phyloP scores from a whole-genome alignment of 805 yeast species.

The Schwanniomyces vanrijiae region DNA sequence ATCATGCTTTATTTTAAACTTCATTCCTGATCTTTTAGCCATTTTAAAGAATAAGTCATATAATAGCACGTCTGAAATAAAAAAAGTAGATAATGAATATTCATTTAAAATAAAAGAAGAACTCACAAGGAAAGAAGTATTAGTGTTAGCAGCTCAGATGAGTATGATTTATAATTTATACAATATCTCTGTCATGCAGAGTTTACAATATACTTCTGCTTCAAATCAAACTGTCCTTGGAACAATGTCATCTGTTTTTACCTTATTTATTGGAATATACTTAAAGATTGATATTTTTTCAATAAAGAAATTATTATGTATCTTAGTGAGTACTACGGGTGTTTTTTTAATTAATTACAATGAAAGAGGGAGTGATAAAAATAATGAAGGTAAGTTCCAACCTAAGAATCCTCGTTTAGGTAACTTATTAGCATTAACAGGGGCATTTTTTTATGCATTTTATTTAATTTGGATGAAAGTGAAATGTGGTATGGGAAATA shows the following conservation, averaged over 20 bases:
- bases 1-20: slow-evolving; percentile 45
- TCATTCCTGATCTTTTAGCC: slow-evolving; percentile 34
- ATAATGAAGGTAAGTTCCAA: slow-evolving; percentile 18
- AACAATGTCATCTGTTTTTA: slow-evolving; percentile 52
- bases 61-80: background rate
- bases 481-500: slow-evolving; percentile 43
- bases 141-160: slow-evolving; percentile 36
- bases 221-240: slow-evolving; percentile 53
- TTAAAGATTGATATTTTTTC: slow-evolving; percentile 44
- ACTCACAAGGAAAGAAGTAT: slow-evolving; percentile 29
- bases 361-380: slow-evolving; percentile 18
- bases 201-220: slow-evolving; percentile 51
- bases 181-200: slow-evolving; percentile 40
- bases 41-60: background rate
- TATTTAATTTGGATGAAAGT: slow-evolving; percentile 45
- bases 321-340: slow-evolving; percentile 45
- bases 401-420: slow-evolving; percentile 46
- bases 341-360: slow-evolving; percentile 45
- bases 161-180: slow-evolving; percentile 42
- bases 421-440: slow-evolving; percentile 43
- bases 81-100: background rate
- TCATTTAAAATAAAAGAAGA: slow-evolving; percentile 10
- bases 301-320: slow-evolving; percentile 41
- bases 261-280: slow-evolving; percentile 43
- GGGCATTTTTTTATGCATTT: slow-evolving; percentile 48